Conservation (phyloP, 169 alveolate species). For the Pseudocohnilembus persalinus region DNA sequence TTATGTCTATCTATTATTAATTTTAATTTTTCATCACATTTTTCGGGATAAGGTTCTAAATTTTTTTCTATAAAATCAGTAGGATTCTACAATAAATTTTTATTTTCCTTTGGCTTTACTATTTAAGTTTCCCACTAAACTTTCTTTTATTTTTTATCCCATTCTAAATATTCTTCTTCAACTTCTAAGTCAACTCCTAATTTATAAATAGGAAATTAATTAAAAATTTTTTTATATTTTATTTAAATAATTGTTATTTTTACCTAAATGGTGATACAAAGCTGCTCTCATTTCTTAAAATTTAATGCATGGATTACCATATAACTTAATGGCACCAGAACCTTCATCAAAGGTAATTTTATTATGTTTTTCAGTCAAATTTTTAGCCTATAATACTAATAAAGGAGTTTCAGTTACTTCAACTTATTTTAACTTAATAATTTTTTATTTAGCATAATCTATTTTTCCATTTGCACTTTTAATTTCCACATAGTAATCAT, state of each 20-base stretch:
- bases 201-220: no score
- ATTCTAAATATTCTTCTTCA: neutral
- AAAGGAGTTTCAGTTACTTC: neutral
- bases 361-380: neutral
- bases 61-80: neutral
- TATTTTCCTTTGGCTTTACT: neutral
- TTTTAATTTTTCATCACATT: neutral
- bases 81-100: neutral
- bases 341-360: neutral
- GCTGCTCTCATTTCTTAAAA: neutral
- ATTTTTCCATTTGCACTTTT: no score
- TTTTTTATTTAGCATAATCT: no score
- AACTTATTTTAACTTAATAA: no score
- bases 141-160: neutral
- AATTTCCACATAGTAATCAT: neutral
- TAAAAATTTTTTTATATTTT: no score
- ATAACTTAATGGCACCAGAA: neutral
- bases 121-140: neutral
- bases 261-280: neutral
- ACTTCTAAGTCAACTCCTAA: neutral
- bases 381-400: no score
- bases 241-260: no score
- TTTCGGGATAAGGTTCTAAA: neutral
- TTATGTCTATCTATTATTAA: neutral
- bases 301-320: neutral